These are phyloP conservation scores for Chrysoporthe austroafricana DNA, from an alignment of 2,329 filamentous ascomycete species.

Conservation along the genomic window DNA sequence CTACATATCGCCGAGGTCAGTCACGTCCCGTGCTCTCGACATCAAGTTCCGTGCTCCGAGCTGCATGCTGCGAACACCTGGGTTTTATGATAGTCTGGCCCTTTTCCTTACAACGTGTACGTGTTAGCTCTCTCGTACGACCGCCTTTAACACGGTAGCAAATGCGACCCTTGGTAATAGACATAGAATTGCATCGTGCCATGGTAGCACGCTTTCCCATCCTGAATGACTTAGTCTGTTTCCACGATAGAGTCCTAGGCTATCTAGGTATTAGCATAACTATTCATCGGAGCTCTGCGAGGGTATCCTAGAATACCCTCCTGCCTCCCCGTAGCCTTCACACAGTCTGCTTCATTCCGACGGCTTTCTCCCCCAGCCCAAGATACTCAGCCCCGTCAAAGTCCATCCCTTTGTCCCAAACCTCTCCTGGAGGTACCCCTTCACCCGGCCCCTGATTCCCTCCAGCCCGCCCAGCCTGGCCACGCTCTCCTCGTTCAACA, in stretches of 20 bases:
- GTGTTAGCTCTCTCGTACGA: neutral
- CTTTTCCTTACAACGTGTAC: neutral
- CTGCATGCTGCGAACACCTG: neutral
- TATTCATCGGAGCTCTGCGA: neutral
- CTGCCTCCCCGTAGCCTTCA: neutral
- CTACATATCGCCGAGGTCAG: neutral
- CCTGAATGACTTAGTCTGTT: too few species aligned
- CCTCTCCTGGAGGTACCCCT: conserved; percentile 45
- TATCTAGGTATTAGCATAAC: neutral
- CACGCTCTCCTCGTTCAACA: conserved; percentile 40
- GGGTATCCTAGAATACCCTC: neutral
- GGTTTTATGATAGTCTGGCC: neutral
- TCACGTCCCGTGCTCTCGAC: neutral
- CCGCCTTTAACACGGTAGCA: neutral
- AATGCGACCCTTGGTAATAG: neutral
- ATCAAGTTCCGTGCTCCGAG: conserved; percentile 9
- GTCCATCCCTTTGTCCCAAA: conserved; percentile 42
- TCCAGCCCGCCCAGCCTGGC: conserved; percentile 37
- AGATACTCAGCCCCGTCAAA: conserved; percentile 38
- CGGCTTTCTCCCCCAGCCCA: conserved; percentile 33
- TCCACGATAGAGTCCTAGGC: too few species aligned
- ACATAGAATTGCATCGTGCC: neutral
- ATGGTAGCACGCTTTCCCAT: too few species aligned
- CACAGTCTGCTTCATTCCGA: neutral
- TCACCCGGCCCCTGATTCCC: conserved; percentile 43